A percentile compares a stretch with the other conserved stretches of the same genome.
These are phyloP conservation scores for Monosporascus sp. DNA, from an alignment of 2,329 filamentous ascomycete species.

Conservation along the genomic window DNA sequence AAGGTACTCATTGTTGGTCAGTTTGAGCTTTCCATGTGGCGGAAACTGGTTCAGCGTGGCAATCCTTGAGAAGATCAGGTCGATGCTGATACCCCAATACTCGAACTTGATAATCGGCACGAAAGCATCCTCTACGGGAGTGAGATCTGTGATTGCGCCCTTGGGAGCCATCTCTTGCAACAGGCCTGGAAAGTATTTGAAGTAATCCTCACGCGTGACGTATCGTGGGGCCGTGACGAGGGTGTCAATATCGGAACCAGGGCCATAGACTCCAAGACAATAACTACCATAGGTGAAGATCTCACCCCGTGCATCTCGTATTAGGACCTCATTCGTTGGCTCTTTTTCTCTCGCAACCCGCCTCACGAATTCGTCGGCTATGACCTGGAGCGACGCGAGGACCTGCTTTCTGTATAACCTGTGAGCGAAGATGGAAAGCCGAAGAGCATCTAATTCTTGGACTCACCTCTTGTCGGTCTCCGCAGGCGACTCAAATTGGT, in stretches of 20 bases:
- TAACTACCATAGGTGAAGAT: slow-evolving; percentile 97
- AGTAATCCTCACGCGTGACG: slow-evolving; percentile 85
- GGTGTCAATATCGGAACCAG: slow-evolving; percentile 96
- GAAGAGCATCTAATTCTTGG: neutral
- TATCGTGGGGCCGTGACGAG: slow-evolving; percentile 88
- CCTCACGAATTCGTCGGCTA: slow-evolving; percentile 82
- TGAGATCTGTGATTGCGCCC: slow-evolving; percentile 78
- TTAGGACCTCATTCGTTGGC: slow-evolving; percentile 65
- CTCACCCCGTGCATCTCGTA: slow-evolving; percentile 82
- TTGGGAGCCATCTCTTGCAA: slow-evolving; percentile 70
- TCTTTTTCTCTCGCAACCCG: slow-evolving; percentile 70
- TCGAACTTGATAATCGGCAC: slow-evolving; percentile 98
- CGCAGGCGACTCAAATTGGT: slow-evolving; percentile 81
- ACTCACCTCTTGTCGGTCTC: slow-evolving; percentile 77
- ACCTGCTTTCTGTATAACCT: slow-evolving; percentile 55
- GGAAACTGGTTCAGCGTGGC: slow-evolving; percentile 65
- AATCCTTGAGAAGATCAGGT: slow-evolving; percentile 82
- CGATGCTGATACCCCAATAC: slow-evolving; percentile 85
- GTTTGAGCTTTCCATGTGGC: slow-evolving; percentile 58
- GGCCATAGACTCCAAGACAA: slow-evolving; percentile 86
- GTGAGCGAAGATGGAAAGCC: slow-evolving; percentile 25
- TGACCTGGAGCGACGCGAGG: slow-evolving; percentile 68
- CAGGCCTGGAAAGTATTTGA: slow-evolving; percentile 76
- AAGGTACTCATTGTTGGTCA: slow-evolving; percentile 79
- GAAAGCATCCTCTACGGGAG: slow-evolving; percentile 81